Evolutionary conservation across 2,329 filamentous ascomycete genomes (phyloP).

Genomic region (Aspergillus calidoustus): DNA sequence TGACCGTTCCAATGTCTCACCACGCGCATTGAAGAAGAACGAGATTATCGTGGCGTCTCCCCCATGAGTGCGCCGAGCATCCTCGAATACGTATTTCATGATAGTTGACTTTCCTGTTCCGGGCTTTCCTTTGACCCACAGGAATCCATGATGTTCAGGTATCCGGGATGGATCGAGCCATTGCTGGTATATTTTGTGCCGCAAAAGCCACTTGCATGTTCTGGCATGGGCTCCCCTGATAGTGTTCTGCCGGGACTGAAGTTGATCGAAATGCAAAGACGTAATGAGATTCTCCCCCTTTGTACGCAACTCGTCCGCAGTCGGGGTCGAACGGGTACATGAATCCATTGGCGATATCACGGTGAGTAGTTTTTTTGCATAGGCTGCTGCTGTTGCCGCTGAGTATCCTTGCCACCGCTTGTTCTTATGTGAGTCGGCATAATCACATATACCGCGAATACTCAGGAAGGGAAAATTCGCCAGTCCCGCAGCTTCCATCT

Average conservation of each 20-base stretch:
- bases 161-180: slow-evolving; percentile 42
- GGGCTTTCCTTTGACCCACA: slow-evolving; percentile 48
- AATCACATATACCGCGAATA: background rate
- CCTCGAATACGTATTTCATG: slow-evolving; percentile 31
- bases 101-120: slow-evolving; percentile 46
- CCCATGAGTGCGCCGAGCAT: background rate
- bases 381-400: slow-evolving; percentile 21
- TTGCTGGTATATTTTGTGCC: slow-evolving; percentile 36
- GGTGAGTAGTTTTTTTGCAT: too few species aligned
- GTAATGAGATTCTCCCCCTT: too few species aligned
- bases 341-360: too few species aligned
- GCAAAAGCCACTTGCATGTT: slow-evolving; percentile 52
- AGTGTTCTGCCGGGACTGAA: slow-evolving; percentile 43
- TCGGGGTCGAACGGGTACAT: too few species aligned
- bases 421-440: slow-evolving; percentile 1
- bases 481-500: slow-evolving; percentile 20
- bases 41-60: slow-evolving; percentile 31
- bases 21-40: slow-evolving; percentile 38
- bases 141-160: slow-evolving; percentile 32
- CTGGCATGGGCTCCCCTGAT: slow-evolving; percentile 44
- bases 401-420: slow-evolving; percentile 22
- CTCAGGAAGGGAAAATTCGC: slow-evolving; percentile 11
- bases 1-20: slow-evolving; percentile 28
- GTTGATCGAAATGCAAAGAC: slow-evolving; percentile 39
- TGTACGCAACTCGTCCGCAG: too few species aligned